phyloP scores from a whole-genome alignment of 257 asterid species.

The Penstemon newberryi region DNA sequence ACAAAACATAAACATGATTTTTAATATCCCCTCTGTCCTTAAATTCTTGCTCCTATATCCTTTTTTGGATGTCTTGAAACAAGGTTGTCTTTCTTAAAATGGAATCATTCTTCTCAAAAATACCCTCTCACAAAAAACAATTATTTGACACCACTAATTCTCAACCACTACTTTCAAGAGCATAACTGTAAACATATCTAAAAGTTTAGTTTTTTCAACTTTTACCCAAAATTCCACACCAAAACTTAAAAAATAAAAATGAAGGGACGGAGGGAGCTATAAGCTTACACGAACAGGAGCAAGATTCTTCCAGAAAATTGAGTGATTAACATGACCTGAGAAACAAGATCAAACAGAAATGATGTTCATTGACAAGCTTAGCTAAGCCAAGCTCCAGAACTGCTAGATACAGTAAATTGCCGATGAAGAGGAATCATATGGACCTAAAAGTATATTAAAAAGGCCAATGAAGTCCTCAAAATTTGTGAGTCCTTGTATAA shows the following conservation, averaged over 20 bases:
- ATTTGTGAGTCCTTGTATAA: neutral
- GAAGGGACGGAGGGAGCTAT: too few relatives aligned
- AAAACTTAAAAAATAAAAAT: too few relatives aligned
- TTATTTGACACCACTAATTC: too few relatives aligned
- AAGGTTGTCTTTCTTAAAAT: neutral
- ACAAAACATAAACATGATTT: too few relatives aligned
- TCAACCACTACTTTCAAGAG: too few relatives aligned
- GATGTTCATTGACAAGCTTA: constrained; percentile 2
- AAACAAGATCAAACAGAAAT: constrained; percentile 22
- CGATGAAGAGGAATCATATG: constrained; percentile 14
- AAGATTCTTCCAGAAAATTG: constrained; percentile 93
- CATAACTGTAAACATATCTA: too few relatives aligned
- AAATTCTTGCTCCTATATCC: too few relatives aligned
- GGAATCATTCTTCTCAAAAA: neutral
- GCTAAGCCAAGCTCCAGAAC: constrained; percentile 1
- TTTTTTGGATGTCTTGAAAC: too few relatives aligned
- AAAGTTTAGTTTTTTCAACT: too few relatives aligned
- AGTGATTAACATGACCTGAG: constrained; percentile 86
- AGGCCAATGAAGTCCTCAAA: neutral
- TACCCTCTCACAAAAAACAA: too few relatives aligned
- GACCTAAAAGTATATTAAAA: neutral
- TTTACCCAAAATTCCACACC: too few relatives aligned
- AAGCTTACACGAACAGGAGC: constrained; percentile 68
- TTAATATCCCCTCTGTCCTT: too few relatives aligned
- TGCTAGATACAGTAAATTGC: constrained; percentile 11